Evolutionary conservation across 225 moss, liverwort and hornwort genomes (phyloP).

Genomic region (Polytrichum commune): DNA sequence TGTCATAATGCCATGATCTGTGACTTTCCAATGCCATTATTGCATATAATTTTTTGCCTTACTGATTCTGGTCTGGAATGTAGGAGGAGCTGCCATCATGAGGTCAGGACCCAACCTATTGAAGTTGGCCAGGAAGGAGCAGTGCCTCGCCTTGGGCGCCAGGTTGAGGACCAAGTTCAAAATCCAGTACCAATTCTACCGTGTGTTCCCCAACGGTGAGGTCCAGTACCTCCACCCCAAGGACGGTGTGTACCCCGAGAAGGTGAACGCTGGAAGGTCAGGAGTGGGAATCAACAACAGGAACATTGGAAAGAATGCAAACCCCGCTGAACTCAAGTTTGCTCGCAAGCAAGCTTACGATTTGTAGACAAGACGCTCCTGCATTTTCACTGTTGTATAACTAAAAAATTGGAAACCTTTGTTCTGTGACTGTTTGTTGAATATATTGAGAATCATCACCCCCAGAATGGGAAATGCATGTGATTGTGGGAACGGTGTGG

Average conservation of each 20-base stretch:
- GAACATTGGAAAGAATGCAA: slow-evolving; percentile 80
- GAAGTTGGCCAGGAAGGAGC: slow-evolving; percentile 96
- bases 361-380: slow-evolving; percentile 53
- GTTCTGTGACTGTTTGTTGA: slow-evolving; percentile 13
- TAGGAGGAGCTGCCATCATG: slow-evolving; percentile 93
- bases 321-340: slow-evolving; percentile 76
- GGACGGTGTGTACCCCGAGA: slow-evolving; percentile 97
- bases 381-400: slow-evolving; percentile 17
- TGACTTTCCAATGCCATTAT: too few relatives aligned
- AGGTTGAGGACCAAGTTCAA: slow-evolving; percentile 85
- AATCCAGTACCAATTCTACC: slow-evolving; percentile 94
- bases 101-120: slow-evolving; percentile 83
- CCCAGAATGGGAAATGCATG: too few relatives aligned
- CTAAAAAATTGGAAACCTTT: slow-evolving; percentile 8
- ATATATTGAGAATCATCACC: too few relatives aligned
- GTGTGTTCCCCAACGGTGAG: slow-evolving; percentile 96
- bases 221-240: slow-evolving; percentile 96
- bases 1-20: too few relatives aligned
- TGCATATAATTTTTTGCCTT: too few relatives aligned
- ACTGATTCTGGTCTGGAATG: not conserved
- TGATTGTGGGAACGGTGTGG: too few relatives aligned
- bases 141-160: slow-evolving; percentile 76
- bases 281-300: slow-evolving; percentile 73
- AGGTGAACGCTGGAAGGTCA: slow-evolving; percentile 78
- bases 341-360: slow-evolving; percentile 56